phyloP scores from a whole-genome alignment of 345 rosid species.

The Cardiospermum halicacabum region DNA sequence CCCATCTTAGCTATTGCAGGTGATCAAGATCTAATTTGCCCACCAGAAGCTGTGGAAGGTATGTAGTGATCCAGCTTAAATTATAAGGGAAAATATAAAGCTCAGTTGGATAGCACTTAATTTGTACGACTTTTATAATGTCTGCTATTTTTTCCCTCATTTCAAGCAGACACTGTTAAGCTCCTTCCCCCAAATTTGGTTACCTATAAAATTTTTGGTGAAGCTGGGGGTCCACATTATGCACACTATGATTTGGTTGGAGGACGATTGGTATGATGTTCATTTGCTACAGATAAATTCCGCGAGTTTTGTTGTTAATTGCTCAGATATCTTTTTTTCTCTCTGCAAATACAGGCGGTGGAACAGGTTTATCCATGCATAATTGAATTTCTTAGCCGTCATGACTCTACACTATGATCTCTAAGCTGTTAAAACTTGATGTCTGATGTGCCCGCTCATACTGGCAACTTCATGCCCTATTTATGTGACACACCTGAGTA shows the following conservation, averaged over 20 bases:
- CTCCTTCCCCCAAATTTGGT: conserved; percentile 50
- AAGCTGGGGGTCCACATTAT: conserved; percentile 59
- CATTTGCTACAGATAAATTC: conserved; percentile 3
- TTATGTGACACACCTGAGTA: background rate
- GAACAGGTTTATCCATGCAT: conserved; percentile 87
- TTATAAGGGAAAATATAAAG: background rate
- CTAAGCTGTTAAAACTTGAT: background rate
- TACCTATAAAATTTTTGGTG: conserved; percentile 56
- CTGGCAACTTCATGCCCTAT: background rate
- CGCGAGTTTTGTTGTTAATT: conserved; percentile 13
- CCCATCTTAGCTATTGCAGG: conserved; percentile 94
- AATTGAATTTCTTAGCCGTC: conserved; percentile 54
- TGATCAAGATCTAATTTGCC: conserved; percentile 86
- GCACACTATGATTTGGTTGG: conserved; percentile 83
- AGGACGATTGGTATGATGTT: conserved; percentile 51
- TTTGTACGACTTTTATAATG: conserved; percentile 5
- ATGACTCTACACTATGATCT: conserved; percentile 38
- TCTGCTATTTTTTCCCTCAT: background rate
- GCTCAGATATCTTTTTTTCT: background rate
- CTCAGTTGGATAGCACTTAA: background rate
- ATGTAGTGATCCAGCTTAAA: conserved; percentile 12
- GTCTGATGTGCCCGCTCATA: background rate
- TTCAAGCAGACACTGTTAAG: conserved; percentile 49
- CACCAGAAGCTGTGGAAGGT: conserved; percentile 92
- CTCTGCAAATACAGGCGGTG: conserved; percentile 57